Evolutionary conservation across 2,329 filamentous ascomycete genomes (phyloP), one percentile per base, ranked within the genome.

Genomic region (Calonectria hongkongensis): DNA sequence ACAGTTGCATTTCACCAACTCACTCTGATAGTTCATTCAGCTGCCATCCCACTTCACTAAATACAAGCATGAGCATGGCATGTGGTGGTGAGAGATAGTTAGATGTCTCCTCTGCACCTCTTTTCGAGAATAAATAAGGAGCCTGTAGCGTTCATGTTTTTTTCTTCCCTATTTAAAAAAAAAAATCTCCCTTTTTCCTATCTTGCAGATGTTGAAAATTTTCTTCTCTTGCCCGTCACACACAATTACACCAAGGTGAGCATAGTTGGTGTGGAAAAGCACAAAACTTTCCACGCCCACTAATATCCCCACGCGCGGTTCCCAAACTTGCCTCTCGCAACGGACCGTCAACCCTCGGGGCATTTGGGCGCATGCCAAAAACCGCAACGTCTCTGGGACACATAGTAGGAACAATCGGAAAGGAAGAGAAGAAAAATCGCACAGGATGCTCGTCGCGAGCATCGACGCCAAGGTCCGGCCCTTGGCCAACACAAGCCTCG

Each of bases 401-500:
- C 39, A 16, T n/a, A 45, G 21, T 45, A 45, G 13, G 10, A 48
- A 48, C 27, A 39, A n/a, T 13, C n/a, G 12, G 8, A 7, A 39
- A 39, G 18, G 21, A 21, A 25, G 2, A 21, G 30, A 36, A 21
- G 10, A 21, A 56, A 12, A 5, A 9, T 9, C 10, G 27, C 30
- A 10, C 41, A 39, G 58, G 68, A 84, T 84, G 84, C 76, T 82
- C 15, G 81, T 82, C 30, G 81, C 82, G 64, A 82, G 79, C 74
- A 78, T 86, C 48, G 81, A 85, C 56, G 84, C 80, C 73, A 87
- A 85, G 75, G 84, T 87, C 16, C 82, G 86, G 27, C 85, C 86
- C 2, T 74, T 87, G 54, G 81, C 84, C 66, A 86, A 85, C 71
- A 79, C 82, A 27, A 83, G 82, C 48, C 83, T 85, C 27, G 85